Percentiles rank a stretch among this genome's conserved stretches.
Conservation (phyloP, 176 grass and related monocot genomes). For the Oryza officinalis region DNA sequence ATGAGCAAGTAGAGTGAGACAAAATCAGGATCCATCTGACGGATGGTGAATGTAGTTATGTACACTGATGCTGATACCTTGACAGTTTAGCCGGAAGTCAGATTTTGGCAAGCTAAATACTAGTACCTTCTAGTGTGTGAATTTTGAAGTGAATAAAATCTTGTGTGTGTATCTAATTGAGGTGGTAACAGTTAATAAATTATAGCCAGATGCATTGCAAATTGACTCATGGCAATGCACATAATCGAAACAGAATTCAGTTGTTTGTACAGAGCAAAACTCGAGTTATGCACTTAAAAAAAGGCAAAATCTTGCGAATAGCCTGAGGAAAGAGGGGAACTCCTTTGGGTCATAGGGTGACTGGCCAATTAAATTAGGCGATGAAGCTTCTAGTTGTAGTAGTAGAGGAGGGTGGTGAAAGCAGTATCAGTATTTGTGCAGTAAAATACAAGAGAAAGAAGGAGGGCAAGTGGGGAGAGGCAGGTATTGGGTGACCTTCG, state of each 20-base stretch:
- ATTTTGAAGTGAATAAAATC: background rate
- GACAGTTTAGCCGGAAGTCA: background rate
- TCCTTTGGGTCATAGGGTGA: background rate
- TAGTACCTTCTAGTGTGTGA: background rate
- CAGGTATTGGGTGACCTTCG: slow-evolving; percentile 41
- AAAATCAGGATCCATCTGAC: background rate
- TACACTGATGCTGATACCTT: background rate
- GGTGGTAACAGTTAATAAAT: background rate
- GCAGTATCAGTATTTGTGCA: background rate
- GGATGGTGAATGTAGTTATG: background rate
- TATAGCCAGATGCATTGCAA: background rate
- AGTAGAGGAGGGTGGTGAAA: background rate
- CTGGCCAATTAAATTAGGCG: background rate
- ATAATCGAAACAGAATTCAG: background rate
- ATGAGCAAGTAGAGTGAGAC: slow-evolving; percentile 6
- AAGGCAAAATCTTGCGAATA: background rate
- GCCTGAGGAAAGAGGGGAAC: background rate
- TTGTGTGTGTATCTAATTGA: background rate
- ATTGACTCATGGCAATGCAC: background rate
- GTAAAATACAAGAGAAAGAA: background rate
- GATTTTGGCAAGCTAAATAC: background rate
- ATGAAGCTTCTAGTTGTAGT: background rate
- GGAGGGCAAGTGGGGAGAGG: background rate
- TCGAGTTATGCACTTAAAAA: background rate
- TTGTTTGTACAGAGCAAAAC: background rate